These are phyloP conservation scores for Fomes fomentarius DNA, from an alignment of 1,284 basidiomycete species.

Conservation along the genomic window DNA sequence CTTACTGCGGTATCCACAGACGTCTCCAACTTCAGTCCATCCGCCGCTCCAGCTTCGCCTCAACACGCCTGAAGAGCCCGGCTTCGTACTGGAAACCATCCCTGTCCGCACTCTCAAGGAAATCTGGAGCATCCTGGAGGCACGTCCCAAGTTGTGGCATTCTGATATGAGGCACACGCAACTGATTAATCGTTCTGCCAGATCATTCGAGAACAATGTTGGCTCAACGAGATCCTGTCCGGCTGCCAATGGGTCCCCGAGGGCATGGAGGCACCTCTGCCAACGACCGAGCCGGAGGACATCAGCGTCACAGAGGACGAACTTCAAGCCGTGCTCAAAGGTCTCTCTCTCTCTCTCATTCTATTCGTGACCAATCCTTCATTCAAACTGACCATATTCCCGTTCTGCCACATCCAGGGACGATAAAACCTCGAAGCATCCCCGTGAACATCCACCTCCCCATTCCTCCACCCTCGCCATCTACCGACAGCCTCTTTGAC, in stretches of 20 bases:
- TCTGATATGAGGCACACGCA: too few species aligned
- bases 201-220: slow-evolving; percentile 79
- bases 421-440: slow-evolving; percentile 54
- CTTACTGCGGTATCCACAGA: slow-evolving; percentile 23
- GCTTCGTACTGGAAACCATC: slow-evolving; percentile 68
- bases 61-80: slow-evolving; percentile 67
- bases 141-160: slow-evolving; percentile 33
- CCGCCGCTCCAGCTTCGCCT: slow-evolving; percentile 71
- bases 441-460: slow-evolving; percentile 64
- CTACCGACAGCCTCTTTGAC: slow-evolving; percentile 47
- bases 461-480: slow-evolving; percentile 24
- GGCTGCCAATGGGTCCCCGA: slow-evolving; percentile 64
- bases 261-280: slow-evolving; percentile 33
- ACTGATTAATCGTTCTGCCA: slow-evolving; percentile 28
- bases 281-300: slow-evolving; percentile 26
- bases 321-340: slow-evolving; percentile 56
- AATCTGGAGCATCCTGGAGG: slow-evolving; percentile 73
- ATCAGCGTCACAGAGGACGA: slow-evolving; percentile 51
- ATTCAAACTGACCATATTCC: background rate
- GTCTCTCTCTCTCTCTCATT: slow-evolving; percentile 32
- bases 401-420: slow-evolving; percentile 40
- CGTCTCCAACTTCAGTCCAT: slow-evolving; percentile 62
- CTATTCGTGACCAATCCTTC: too few species aligned
- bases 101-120: slow-evolving; percentile 72
- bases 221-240: slow-evolving; percentile 69